phyloP scores from a whole-genome alignment of 2,329 filamentous ascomycete species.

The Conoideocrella luteorostrata region DNA sequence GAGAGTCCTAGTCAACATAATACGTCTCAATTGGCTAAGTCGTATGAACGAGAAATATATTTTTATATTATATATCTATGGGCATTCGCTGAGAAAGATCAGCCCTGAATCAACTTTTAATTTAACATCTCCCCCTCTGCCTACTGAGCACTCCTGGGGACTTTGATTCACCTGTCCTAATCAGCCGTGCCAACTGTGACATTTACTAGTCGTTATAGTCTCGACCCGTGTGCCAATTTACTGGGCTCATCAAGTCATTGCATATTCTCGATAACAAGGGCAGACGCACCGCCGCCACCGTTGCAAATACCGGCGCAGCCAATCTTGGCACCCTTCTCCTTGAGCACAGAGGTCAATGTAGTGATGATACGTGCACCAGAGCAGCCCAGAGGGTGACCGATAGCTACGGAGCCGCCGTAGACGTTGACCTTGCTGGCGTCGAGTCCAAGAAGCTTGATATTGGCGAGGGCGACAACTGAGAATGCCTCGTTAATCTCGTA shows the following conservation, averaged over 20 bases:
- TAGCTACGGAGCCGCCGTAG: constrained; percentile 88
- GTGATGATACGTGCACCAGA: constrained; percentile 91
- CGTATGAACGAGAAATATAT: neutral
- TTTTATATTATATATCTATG: constrained; percentile 1
- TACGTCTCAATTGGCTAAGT: no score
- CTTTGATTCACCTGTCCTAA: no score
- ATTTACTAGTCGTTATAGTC: constrained; percentile 12
- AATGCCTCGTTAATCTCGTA: constrained; percentile 99
- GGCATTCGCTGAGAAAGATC: neutral
- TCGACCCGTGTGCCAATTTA: constrained; percentile 2
- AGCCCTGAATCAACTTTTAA: constrained; percentile 5
- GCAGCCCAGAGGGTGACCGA: constrained; percentile 90
- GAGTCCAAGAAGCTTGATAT: constrained; percentile 84
- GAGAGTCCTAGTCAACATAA: no score
- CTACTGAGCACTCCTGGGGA: no score
- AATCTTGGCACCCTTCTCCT: constrained; percentile 87
- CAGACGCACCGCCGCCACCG: constrained; percentile 90
- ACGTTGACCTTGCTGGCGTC: constrained; percentile 86
- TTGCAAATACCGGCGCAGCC: constrained; percentile 96
- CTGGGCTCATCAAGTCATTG: constrained; percentile 44
- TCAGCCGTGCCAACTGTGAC: no score
- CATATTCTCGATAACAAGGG: constrained; percentile 78
- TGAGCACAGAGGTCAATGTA: constrained; percentile 81
- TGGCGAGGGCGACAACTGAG: constrained; percentile 90
- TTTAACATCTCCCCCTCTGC: neutral